Percentiles rank a stretch among this genome's conserved stretches.
These are phyloP conservation scores for Eucalyptus albens DNA, from an alignment of 345 rosid genomes.

Conservation along the genomic window DNA sequence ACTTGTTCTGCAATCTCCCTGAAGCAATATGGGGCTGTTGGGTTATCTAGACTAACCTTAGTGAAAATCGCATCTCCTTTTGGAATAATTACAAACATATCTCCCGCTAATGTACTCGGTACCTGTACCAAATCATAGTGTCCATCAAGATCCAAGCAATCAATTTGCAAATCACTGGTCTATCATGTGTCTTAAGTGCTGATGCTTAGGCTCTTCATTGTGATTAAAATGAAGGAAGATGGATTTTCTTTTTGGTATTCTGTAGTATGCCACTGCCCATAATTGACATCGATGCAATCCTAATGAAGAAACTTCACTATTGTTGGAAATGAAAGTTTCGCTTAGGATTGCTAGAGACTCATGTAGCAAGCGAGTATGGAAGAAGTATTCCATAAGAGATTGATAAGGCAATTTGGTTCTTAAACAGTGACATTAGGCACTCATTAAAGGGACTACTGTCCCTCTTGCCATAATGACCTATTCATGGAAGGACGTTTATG, in stretches of 20 bases:
- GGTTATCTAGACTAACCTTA: slow-evolving; percentile 21
- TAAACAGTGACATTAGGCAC: neutral
- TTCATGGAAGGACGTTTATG: neutral
- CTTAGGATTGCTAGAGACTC: neutral
- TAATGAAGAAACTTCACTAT: neutral
- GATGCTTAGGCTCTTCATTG: neutral
- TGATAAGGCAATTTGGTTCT: neutral
- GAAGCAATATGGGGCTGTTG: neutral
- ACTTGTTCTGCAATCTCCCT: neutral
- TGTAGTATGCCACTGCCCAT: neutral
- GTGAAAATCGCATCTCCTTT: slow-evolving; percentile 64
- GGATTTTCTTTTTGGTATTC: neutral
- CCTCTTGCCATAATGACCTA: neutral
- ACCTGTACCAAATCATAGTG: neutral
- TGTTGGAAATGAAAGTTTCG: neutral
- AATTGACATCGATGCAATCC: neutral
- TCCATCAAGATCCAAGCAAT: neutral
- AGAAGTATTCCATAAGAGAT: neutral
- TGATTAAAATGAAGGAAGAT: neutral
- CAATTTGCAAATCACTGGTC: neutral
- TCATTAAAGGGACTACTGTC: neutral
- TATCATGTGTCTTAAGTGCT: neutral
- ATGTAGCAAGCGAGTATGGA: neutral
- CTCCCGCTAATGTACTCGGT: slow-evolving; percentile 29
- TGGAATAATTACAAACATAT: slow-evolving; percentile 33